phyloP scores from a whole-genome alignment of 169 alveolate genomes.

The Plasmodium malariae region DNA sequence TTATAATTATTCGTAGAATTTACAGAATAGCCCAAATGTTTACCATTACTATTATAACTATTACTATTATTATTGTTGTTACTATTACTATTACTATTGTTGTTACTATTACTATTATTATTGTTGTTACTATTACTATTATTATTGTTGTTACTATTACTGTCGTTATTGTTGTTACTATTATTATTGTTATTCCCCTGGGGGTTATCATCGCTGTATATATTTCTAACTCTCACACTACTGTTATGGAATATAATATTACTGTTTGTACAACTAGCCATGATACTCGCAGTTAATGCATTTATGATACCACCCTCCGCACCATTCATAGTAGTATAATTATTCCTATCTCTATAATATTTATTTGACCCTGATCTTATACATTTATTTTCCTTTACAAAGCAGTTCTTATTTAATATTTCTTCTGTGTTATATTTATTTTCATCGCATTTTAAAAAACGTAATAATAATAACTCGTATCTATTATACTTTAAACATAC shows the following conservation, averaged over 20 bases:
- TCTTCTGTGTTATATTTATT: slow-evolving; percentile 6
- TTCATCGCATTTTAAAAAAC: slow-evolving; percentile 30
- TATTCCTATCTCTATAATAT: slow-evolving; percentile 37
- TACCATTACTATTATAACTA: not conserved
- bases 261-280: not conserved
- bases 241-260: not conserved
- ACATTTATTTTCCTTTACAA: slow-evolving; percentile 53
- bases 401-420: slow-evolving; percentile 30
- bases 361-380: not conserved
- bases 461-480: slow-evolving; percentile 45
- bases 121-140: not conserved
- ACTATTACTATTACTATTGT: not conserved
- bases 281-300: not conserved
- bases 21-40: not conserved
- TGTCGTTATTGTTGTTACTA: not conserved
- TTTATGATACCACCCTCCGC: not conserved
- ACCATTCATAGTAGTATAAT: not conserved
- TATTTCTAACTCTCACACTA: slow-evolving; percentile 14
- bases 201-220: not conserved
- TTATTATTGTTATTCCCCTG: not conserved
- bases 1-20: slow-evolving; percentile 18
- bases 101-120: not conserved
- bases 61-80: slow-evolving; percentile 8
- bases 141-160: not conserved
- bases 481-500: slow-evolving; percentile 35